These are phyloP conservation scores for Cutaneotrichosporon sp. DNA, from an alignment of 1,284 basidiomycete genomes.

Conservation along the genomic window DNA sequence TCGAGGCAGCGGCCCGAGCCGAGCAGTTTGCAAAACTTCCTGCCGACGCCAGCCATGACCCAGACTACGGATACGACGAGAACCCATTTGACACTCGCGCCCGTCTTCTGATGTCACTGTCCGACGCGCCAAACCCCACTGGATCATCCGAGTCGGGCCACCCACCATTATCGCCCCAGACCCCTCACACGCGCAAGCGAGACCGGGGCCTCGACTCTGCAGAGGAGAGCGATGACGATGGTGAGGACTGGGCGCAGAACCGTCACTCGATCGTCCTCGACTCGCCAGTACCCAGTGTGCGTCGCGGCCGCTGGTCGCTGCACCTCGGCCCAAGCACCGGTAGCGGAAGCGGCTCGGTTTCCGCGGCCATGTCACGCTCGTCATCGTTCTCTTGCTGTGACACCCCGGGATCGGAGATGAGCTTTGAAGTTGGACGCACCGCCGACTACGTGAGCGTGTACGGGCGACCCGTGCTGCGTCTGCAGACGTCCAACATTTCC, in stretches of 20 bases:
- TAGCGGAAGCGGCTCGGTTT: neutral
- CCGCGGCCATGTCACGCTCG: constrained; percentile 6
- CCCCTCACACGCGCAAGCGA: neutral
- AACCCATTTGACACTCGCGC: constrained; percentile 19
- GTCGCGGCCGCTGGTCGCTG: neutral
- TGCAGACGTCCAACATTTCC: neutral
- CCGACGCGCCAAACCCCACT: neutral
- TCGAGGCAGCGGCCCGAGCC: constrained; percentile 11
- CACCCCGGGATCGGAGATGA: constrained; percentile 13
- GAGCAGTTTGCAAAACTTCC: constrained; percentile 1
- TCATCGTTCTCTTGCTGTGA: constrained; percentile 9
- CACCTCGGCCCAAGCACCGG: neutral
- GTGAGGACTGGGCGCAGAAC: neutral
- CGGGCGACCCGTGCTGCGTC: constrained; percentile 4
- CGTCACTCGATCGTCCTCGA: neutral
- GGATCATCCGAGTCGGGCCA: neutral
- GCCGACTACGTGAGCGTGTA: constrained; percentile 15
- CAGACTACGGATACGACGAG: constrained; percentile 22
- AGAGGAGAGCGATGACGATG: neutral
- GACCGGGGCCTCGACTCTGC: neutral
- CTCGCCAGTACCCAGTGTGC: constrained; percentile 4
- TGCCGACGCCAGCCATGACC: constrained; percentile 10
- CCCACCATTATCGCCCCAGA: neutral
- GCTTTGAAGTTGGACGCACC: constrained; percentile 15
- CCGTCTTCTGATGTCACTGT: constrained; percentile 3